Conservation (phyloP, 1,284 basidiomycete species). For the Boletellus sp. region DNA sequence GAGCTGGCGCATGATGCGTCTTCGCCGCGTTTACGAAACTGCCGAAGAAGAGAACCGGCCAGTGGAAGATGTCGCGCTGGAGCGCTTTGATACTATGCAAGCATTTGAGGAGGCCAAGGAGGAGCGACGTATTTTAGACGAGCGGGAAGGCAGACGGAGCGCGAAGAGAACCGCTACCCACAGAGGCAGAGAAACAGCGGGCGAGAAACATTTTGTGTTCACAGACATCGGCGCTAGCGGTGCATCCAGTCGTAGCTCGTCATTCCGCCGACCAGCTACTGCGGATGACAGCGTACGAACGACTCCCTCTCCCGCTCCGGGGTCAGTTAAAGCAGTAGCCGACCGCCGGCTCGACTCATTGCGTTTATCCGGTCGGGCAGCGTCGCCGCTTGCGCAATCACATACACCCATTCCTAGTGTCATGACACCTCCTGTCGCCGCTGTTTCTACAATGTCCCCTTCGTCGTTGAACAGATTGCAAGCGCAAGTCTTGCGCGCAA, state of each 20-base stretch:
- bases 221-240: slow-evolving; percentile 58
- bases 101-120: slow-evolving; percentile 87
- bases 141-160: slow-evolving; percentile 57
- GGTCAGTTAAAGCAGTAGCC: slow-evolving; percentile 32
- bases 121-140: slow-evolving; percentile 82
- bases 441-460: slow-evolving; percentile 52
- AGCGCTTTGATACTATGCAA: slow-evolving; percentile 81
- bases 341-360: slow-evolving; percentile 56
- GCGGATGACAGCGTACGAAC: slow-evolving; percentile 52
- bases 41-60: slow-evolving; percentile 79
- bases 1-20: slow-evolving; percentile 97
- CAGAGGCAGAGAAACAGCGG: slow-evolving; percentile 33
- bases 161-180: slow-evolving; percentile 36
- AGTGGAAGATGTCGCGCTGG: slow-evolving; percentile 82
- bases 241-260: slow-evolving; percentile 77
- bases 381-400: slow-evolving; percentile 49
- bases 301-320: slow-evolving; percentile 52
- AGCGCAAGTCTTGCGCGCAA: slow-evolving; percentile 89
- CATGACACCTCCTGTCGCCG: slow-evolving; percentile 66
- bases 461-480: slow-evolving; percentile 90
- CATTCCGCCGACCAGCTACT: slow-evolving; percentile 57
- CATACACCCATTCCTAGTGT: slow-evolving; percentile 87
- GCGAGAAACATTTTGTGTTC: slow-evolving; percentile 65
- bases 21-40: slow-evolving; percentile 84
- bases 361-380: slow-evolving; percentile 48